Evolutionary conservation across 257 asterid genomes (phyloP).

Genomic region (Asclepias syriaca): DNA sequence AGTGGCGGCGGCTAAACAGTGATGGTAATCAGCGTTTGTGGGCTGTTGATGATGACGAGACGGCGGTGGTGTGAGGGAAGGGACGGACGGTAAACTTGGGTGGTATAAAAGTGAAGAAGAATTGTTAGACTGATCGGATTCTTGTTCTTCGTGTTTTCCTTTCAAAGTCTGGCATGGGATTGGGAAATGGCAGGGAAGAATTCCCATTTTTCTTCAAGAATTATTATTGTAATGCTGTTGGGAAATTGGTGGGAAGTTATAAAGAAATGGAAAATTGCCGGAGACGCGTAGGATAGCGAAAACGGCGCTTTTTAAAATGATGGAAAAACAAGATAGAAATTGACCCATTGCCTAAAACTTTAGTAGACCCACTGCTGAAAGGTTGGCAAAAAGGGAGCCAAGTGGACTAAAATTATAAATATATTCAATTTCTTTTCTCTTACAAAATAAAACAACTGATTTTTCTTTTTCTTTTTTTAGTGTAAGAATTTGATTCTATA

Average conservation of each 20-base stretch:
- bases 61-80: constrained; percentile 30
- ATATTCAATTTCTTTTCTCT: too few species aligned
- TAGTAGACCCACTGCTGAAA: background rate
- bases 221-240: background rate
- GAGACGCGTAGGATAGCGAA: background rate
- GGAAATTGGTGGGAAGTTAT: background rate
- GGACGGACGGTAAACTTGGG: constrained; percentile 59
- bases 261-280: background rate
- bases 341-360: background rate
- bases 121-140: constrained; percentile 22
- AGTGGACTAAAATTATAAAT: too few species aligned
- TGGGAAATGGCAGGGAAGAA: constrained; percentile 21
- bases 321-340: background rate
- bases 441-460: too few species aligned
- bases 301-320: background rate
- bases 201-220: constrained; percentile 26
- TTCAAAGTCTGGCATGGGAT: background rate
- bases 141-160: constrained; percentile 8
- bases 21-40: constrained; percentile 20
- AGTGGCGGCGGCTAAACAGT: constrained; percentile 32
- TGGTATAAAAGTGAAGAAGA: constrained; percentile 52
- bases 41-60: constrained; percentile 25
- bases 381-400: constrained; percentile 4
- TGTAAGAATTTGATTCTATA: too few species aligned
- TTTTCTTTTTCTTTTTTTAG: too few species aligned